Evolutionary conservation across 2,329 filamentous ascomycete genomes (phyloP).

Genomic region (Ophiostoma piceae): DNA sequence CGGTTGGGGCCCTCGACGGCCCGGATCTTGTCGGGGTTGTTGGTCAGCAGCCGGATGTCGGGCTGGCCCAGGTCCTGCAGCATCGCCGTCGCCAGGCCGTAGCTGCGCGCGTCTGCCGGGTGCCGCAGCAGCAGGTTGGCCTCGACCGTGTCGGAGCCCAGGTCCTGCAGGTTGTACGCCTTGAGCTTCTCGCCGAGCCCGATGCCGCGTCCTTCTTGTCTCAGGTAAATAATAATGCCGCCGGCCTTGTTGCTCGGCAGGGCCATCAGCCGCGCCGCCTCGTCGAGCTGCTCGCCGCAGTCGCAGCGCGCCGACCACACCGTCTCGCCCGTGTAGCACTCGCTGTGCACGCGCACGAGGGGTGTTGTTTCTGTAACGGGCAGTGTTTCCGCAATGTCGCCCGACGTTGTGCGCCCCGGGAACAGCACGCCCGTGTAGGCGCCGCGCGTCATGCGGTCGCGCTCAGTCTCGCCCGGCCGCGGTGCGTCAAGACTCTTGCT

Average conservation of each 20-base stretch:
- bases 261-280: constrained; percentile 90
- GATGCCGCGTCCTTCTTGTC: constrained; percentile 93
- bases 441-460: constrained; percentile 88
- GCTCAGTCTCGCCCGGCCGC: constrained; percentile 72
- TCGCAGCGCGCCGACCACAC: constrained; percentile 97
- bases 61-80: constrained; percentile 74
- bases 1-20: constrained; percentile 88
- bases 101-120: constrained; percentile 89
- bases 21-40: constrained; percentile 94
- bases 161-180: constrained; percentile 94
- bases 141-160: constrained; percentile 96
- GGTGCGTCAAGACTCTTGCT: constrained; percentile 65
- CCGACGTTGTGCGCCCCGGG: constrained; percentile 75
- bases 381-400: constrained; percentile 38
- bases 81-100: constrained; percentile 95
- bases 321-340: constrained; percentile 98
- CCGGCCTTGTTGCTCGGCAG: constrained; percentile 59
- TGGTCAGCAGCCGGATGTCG: constrained; percentile 80
- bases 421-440: constrained; percentile 85
- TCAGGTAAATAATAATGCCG: constrained; percentile 90
- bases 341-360: constrained; percentile 90
- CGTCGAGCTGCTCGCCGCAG: constrained; percentile 95
- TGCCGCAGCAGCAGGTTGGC: constrained; percentile 87
- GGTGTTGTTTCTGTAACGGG: constrained; percentile 40
- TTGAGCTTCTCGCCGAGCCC: constrained; percentile 93